Evolutionary conservation across 768 basidiomycete genomes (phyloP).

Genomic region (Pisolithus orientalis): DNA sequence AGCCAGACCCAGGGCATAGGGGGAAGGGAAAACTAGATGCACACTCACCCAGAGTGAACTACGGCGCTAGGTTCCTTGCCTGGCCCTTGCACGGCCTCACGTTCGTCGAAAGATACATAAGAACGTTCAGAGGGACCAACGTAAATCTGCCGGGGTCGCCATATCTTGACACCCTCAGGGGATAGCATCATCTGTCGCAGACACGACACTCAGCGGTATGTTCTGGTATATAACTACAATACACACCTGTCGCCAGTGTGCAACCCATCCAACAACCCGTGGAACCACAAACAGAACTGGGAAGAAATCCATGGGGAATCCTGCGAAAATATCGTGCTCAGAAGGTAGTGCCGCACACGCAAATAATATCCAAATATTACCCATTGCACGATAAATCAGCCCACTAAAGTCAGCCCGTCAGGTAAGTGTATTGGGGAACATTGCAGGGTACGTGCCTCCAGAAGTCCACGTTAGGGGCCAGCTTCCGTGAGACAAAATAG

Average conservation of each 20-base stretch:
- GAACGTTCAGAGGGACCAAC: slow-evolving; percentile 70
- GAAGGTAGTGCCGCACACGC: not conserved
- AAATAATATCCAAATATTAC: slow-evolving; percentile 32
- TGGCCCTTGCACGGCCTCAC: slow-evolving; percentile 46
- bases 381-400: slow-evolving; percentile 89
- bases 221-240: not conserved
- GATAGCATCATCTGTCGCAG: slow-evolving; percentile 79
- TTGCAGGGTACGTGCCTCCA: slow-evolving; percentile 40
- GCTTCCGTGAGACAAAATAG: slow-evolving; percentile 74
- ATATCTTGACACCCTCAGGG: slow-evolving; percentile 86
- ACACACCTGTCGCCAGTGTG: slow-evolving; percentile 81
- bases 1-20: not conserved
- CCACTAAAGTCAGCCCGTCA: slow-evolving; percentile 41
- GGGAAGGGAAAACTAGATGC: not conserved
- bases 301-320: slow-evolving; percentile 93
- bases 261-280: slow-evolving; percentile 88
- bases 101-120: slow-evolving; percentile 61
- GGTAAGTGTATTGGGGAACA: not conserved
- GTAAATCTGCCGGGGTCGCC: slow-evolving; percentile 85
- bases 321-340: slow-evolving; percentile 29
- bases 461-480: slow-evolving; percentile 91
- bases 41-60: slow-evolving; percentile 69
- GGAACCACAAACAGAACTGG: slow-evolving; percentile 91
- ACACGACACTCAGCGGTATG: slow-evolving; percentile 2
- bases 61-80: slow-evolving; percentile 58